phyloP scores from a whole-genome alignment of 305 asterid genomes.

The Fraxinus xanthoxyloides region DNA sequence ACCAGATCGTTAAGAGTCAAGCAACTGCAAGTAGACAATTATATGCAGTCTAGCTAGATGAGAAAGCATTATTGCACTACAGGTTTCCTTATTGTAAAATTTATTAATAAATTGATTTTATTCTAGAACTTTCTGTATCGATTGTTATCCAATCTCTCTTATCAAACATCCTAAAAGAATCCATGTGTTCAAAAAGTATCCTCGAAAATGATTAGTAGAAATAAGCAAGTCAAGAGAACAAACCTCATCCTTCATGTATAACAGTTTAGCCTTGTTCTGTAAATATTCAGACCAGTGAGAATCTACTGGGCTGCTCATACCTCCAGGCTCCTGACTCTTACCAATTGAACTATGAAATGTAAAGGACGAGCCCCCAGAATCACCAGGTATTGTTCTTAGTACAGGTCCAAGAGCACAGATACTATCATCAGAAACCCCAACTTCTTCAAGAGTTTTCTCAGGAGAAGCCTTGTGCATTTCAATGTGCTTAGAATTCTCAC shows the following conservation, averaged over 20 bases:
- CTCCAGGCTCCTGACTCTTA: slow-evolving; percentile 27
- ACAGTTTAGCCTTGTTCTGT: slow-evolving; percentile 60
- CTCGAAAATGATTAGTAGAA: background rate
- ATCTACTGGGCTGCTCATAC: slow-evolving; percentile 33
- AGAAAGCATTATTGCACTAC: background rate
- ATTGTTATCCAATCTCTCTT: background rate
- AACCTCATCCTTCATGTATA: slow-evolving; percentile 84
- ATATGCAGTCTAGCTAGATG: background rate
- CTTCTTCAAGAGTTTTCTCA: slow-evolving; percentile 26
- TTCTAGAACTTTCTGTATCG: background rate
- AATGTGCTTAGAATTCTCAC: slow-evolving; percentile 22
- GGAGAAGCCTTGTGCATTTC: slow-evolving; percentile 9
- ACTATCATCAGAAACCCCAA: slow-evolving; percentile 38
- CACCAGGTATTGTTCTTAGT: slow-evolving; percentile 19
- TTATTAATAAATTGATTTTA: no score
- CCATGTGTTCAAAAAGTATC: background rate
- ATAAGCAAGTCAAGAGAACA: slow-evolving; percentile 13
- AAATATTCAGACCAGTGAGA: slow-evolving; percentile 41
- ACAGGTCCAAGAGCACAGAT: slow-evolving; percentile 14
- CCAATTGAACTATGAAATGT: slow-evolving; percentile 29
- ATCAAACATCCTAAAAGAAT: background rate
- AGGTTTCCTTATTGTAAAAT: background rate
- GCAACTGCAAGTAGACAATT: background rate
- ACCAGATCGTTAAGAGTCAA: background rate
- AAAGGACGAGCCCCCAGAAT: slow-evolving; percentile 34